Evolutionary conservation across 768 basidiomycete genomes (phyloP), one percentile per base, ranked within the genome.

Genomic region (Russula compacta): DNA sequence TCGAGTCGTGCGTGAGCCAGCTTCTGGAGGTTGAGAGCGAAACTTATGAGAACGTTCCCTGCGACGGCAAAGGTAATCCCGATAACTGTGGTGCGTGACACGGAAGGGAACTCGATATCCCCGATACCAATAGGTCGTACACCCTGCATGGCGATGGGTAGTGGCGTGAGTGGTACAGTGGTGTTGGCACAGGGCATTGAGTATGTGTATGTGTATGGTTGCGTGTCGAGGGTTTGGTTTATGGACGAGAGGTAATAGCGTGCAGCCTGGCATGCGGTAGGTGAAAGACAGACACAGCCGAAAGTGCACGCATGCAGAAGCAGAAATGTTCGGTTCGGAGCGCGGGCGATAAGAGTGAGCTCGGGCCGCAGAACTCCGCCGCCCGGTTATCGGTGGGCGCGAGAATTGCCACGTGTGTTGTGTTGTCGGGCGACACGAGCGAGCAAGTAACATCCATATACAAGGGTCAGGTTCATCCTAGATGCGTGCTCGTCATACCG

Each of bases 21-120:
- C 71, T 97, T 98, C 73, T 98, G 95, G 38, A 89, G 76, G 73
- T 97, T 97, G 64, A 98, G 79, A 15, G 92, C 95, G 24, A 95
- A 79, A 10, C 89, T 90, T 64, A 98, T 93, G 63, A 97, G 81
- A 11, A 94, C 73, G 69, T 95, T 95, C 36, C 94, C 94, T 8
- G 79, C 77, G 58, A 95, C 81, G 4, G 93, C 87, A 39, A 94
- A 83, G 5, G 79, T 78, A 39, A 98, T 95, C 15, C 95, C 95
- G 58, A 91, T 83, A 67, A 80, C 71, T 5, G 83, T 81, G 55
- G 78, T 74, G 14, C 77, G 75, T 17, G 78, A 81, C 55, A 89
- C 71, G 67, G 78, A 74, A 33, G 85, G 85, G 21, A 83, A 75
- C 68, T 75, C 76, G 60, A 80, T 65, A 61, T 65, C 64, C 51